phyloP scores from a whole-genome alignment of 202 grass and related monocot genomes.

The Zizania palustris region DNA sequence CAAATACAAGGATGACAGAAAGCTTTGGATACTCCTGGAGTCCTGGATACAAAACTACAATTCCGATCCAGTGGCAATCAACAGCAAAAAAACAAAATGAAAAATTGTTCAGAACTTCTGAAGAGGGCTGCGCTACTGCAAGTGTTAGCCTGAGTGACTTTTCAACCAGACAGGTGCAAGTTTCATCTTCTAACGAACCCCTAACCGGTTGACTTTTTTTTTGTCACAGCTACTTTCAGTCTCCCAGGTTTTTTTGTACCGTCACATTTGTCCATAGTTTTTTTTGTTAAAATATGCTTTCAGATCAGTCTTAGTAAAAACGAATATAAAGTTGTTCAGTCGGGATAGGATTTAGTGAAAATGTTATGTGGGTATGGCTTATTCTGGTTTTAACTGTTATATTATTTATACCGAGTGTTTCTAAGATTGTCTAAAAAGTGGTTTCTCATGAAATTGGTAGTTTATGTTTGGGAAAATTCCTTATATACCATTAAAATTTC shows the following conservation, averaged over 20 bases:
- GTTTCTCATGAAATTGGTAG: neutral
- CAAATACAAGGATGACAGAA: conserved; percentile 15
- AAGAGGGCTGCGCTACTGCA: conserved; percentile 3
- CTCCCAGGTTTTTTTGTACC: neutral
- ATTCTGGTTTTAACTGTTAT: neutral
- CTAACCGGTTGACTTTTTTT: neutral
- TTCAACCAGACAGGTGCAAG: neutral
- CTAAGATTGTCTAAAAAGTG: neutral
- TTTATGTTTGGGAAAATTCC: neutral
- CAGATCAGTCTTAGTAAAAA: neutral
- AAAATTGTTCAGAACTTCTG: conserved; percentile 19
- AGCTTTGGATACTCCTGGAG: conserved; percentile 7
- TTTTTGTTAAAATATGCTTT: neutral
- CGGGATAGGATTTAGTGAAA: neutral
- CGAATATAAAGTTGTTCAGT: neutral
- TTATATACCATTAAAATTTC: too few relatives aligned
- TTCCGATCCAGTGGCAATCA: neutral
- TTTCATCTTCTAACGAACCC: neutral
- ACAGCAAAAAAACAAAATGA: neutral
- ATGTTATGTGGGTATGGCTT: neutral
- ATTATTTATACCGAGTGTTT: neutral
- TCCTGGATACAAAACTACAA: conserved; percentile 6
- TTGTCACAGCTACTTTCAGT: neutral
- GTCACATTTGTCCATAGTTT: neutral
- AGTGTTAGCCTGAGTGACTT: conserved; percentile 10